Base-by-base conservation (phyloP, 2,329 filamentous ascomycete genomes). In the Pseudogymnoascus sp. region DNA sequence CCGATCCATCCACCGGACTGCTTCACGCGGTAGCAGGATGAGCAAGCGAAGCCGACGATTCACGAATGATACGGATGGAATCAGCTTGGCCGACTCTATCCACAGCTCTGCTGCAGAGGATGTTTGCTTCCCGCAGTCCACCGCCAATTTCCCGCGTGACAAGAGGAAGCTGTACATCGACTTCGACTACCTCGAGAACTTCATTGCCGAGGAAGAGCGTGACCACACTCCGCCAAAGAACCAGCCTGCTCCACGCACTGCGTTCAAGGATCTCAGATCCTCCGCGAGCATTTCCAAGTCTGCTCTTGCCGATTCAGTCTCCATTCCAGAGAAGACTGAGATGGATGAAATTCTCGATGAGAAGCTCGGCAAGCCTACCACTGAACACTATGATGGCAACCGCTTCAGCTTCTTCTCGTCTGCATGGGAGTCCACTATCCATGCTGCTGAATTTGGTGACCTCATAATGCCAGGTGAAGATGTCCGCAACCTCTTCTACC, bases 381-480 rank as follows among this genome's bases (percentile, higher is more conserved):
- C 69, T n/a, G 70, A 71, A 12, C 74, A 76, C 38, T 73, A 81
- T 55, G 87, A 91, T 63, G 82, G 84, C 33, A 94, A 92, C 72
- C 85, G 93, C 4, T 97, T 96, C 78, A 94, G 92, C 66, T 97
- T 97, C 77, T 99, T 99, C 76, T 97, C 92, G 0, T 97, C 94
- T 0, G 91, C 94, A 61, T 89, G 91, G 75, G 92, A 97, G 72
- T 92, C 91, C 59, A 96, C 92, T 1, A 91, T 97, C 65, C 92
- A 97, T 72, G 91, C 93, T 13, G 84, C 90, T 1, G 91, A 96
- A 68, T 84, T 99, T 65, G 91, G 91, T 17, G 93, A 92, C 69
- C 82, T 97, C 7, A 84, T 97, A 4, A 85, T 96, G 63, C 92
- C 92, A 2, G 93, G 92, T 7, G 94, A 97, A 73, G 89, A 89